These are phyloP conservation scores for Agrocybe praecox DNA, from an alignment of 768 basidiomycete species.

Conservation along the genomic window DNA sequence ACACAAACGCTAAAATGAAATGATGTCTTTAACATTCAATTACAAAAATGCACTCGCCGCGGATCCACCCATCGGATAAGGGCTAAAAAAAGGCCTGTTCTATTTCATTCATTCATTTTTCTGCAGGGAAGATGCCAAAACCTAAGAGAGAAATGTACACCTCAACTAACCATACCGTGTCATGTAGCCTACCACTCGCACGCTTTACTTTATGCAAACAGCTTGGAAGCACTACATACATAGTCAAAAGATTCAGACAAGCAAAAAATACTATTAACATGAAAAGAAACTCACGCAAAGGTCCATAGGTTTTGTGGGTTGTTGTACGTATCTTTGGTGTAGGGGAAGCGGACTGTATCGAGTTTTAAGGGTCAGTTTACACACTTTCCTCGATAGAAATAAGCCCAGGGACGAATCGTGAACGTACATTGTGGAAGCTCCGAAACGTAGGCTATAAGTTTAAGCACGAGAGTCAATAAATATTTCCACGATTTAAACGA, in stretches of 20 bases:
- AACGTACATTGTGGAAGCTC: slow-evolving; percentile 34
- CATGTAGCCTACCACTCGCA: not conserved
- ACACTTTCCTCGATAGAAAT: not conserved
- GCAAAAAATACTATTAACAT: not conserved
- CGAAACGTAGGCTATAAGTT: slow-evolving; percentile 42
- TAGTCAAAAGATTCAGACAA: not conserved
- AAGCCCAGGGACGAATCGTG: not conserved
- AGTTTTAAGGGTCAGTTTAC: not conserved
- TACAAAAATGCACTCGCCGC: too few relatives aligned
- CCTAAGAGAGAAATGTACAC: not conserved
- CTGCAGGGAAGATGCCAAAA: not conserved
- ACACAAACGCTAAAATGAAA: not conserved
- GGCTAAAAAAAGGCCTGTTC: too few relatives aligned
- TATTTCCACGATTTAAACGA: too few relatives aligned
- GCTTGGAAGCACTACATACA: slow-evolving; percentile 3
- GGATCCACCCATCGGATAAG: too few relatives aligned
- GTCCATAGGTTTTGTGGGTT: slow-evolving; percentile 62
- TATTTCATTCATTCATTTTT: too few relatives aligned
- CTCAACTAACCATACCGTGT: not conserved
- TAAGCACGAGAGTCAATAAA: too few relatives aligned
- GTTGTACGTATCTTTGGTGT: slow-evolving; percentile 64
- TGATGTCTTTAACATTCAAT: too few relatives aligned
- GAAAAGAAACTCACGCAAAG: slow-evolving; percentile 45
- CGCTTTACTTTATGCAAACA: not conserved
- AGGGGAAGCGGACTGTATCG: slow-evolving; percentile 55